phyloP scores from a whole-genome alignment of 768 basidiomycete genomes.

The Tulasnella sp. region DNA sequence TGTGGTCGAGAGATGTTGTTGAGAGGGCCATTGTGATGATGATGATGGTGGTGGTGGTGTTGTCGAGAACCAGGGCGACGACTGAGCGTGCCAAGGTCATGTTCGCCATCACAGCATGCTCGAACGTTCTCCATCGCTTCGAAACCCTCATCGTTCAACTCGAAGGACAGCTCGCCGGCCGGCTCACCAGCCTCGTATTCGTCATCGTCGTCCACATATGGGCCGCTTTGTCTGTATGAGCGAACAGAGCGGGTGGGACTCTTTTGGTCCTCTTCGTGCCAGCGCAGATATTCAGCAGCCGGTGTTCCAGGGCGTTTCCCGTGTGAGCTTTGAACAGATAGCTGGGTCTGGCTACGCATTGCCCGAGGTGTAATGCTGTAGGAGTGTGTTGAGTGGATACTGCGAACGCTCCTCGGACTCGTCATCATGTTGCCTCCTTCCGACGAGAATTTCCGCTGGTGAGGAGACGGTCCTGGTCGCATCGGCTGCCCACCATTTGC shows the following conservation, averaged over 20 bases:
- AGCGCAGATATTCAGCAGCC: slow-evolving; percentile 80
- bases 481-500: slow-evolving; percentile 18
- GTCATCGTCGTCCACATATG: slow-evolving; percentile 18
- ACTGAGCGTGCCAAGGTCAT: slow-evolving; percentile 56
- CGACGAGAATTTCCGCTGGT: slow-evolving; percentile 11
- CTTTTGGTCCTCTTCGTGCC: slow-evolving; percentile 57
- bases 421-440: slow-evolving; percentile 19
- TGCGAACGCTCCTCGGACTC: slow-evolving; percentile 64
- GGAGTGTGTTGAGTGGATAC: slow-evolving; percentile 41
- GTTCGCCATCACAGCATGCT: slow-evolving; percentile 78
- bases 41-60: slow-evolving; percentile 45
- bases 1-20: neutral
- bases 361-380: slow-evolving; percentile 72
- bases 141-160: slow-evolving; percentile 68
- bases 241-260: slow-evolving; percentile 58
- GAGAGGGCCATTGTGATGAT: neutral
- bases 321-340: slow-evolving; percentile 61
- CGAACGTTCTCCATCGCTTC: slow-evolving; percentile 94
- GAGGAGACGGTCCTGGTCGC: slow-evolving; percentile 18
- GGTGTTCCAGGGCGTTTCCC: slow-evolving; percentile 85
- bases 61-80: slow-evolving; percentile 28
- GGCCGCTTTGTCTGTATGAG: slow-evolving; percentile 24
- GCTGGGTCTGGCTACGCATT: slow-evolving; percentile 64
- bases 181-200: slow-evolving; percentile 32
- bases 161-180: slow-evolving; percentile 61